Evolutionary conservation across 176 grass and related monocot species (phyloP), one percentile per base, ranked within the genome.

Genomic region (Typha latifolia): DNA sequence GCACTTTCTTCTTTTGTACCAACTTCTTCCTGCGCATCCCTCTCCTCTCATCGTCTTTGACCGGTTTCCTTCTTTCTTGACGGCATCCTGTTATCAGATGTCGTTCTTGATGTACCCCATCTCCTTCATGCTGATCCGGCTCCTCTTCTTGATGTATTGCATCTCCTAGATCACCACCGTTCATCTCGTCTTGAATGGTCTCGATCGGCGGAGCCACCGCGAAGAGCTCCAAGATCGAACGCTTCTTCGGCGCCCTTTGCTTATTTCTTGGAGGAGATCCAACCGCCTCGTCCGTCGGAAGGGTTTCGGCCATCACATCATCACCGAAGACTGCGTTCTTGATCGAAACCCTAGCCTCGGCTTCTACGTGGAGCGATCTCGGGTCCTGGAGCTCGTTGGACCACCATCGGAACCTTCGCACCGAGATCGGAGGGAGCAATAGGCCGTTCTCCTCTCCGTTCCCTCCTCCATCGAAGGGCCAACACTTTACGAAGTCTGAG

Each of bases 191-290:
- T 0, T 20, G 15, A 23, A 74, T 62, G 14, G 55, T 57, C 5
- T 69, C 48, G 47, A 76, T 48, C 63, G 14, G 51, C 32, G 89
- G 81, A 21, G 69, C 75, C 14, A 77, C 74, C 4, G 79, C 84
- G 76, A 87, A 80, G 51, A 91, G 84, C 64, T 91, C 81, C 0
- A 71, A 61, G 61, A 91, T 82, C 22, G 79, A 84, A 12, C 84
- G 72, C 66, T 91, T 84, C 69, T 91, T 91, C 37, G 69, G 79
- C 27, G 76, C 32, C 63, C 73, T 69, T 32, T 57, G 81, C 63
- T 77, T 84, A 57, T 49, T 72, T 23, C 51, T 52, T 24, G 51
- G 14, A 14, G 31, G 14, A 64, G n/a, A 19, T 27, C 23, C 27
- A 43, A 47, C 37, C 9, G 15, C 31, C 50, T 15, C 5, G 18